These are phyloP conservation scores for Starmerella etchellsii DNA, from an alignment of 805 yeast species.

Conservation along the genomic window DNA sequence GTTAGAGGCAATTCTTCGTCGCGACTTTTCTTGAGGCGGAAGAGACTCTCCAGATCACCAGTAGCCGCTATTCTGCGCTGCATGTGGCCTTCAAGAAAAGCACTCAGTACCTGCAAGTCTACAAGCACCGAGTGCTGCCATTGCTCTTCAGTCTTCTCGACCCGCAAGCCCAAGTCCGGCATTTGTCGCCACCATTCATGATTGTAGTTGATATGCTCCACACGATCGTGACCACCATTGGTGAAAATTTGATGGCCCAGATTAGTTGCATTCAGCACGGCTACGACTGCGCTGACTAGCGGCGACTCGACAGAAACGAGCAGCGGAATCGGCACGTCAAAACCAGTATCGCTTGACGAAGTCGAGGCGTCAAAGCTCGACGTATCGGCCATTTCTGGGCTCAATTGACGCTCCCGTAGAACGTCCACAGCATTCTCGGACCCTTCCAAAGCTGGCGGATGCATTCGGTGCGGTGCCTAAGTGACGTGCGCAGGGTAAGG, in stretches of 20 bases:
- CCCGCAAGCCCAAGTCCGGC: background rate
- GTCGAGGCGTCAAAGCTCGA: slow-evolving; percentile 1
- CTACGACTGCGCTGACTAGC: slow-evolving; percentile 4
- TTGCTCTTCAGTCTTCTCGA: slow-evolving; percentile 2
- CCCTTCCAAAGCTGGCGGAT: too few relatives aligned
- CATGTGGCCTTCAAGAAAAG: slow-evolving; percentile 8
- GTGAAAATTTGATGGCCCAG: slow-evolving; percentile 2
- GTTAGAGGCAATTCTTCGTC: background rate
- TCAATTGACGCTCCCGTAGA: background rate
- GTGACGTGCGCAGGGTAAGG: too few relatives aligned
- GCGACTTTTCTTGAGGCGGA: background rate
- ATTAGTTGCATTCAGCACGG: slow-evolving; percentile 6
- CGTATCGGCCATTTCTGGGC: background rate
- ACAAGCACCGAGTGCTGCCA: slow-evolving; percentile 4
- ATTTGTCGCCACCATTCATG: slow-evolving; percentile 12
- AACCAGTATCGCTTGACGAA: background rate
- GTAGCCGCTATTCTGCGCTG: slow-evolving; percentile 5
- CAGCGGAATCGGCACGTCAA: background rate
- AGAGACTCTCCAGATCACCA: slow-evolving; percentile 6
- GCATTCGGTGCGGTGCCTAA: too few relatives aligned
- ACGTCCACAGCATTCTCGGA: background rate
- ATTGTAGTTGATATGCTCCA: slow-evolving; percentile 2
- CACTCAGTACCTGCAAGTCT: slow-evolving; percentile 11
- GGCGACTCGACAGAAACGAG: slow-evolving; percentile 8
- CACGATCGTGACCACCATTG: slow-evolving; percentile 10